phyloP scores from a whole-genome alignment of 2,329 filamentous ascomycete species.

The Xenoacremonium recifei region DNA sequence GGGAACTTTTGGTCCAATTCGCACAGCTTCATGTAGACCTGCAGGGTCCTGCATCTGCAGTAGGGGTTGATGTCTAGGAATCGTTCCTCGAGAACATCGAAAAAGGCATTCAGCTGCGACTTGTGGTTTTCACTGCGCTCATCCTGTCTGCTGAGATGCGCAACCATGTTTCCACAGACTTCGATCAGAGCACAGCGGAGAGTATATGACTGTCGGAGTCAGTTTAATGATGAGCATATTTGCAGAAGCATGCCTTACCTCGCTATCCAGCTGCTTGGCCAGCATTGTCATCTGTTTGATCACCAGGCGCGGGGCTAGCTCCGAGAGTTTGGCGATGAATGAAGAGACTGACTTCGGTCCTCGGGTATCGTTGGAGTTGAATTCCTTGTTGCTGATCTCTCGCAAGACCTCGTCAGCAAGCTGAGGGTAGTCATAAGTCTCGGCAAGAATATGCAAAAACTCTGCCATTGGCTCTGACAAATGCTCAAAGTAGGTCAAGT shows the following conservation, averaged over 20 bases:
- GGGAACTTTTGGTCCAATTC: conserved; percentile 96
- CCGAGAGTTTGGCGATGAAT: conserved; percentile 90
- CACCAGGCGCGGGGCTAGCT: conserved; percentile 84
- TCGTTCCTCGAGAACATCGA: conserved; percentile 92
- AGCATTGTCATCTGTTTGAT: conserved; percentile 97
- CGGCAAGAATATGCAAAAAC: conserved; percentile 90
- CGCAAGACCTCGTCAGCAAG: conserved; percentile 89
- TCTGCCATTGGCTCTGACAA: conserved; percentile 99
- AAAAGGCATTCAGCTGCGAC: conserved; percentile 93
- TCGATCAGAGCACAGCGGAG: conserved; percentile 92
- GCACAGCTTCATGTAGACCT: conserved; percentile 89
- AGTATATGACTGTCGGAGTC: conserved; percentile 70
- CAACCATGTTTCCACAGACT: conserved; percentile 93
- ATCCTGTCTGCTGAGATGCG: conserved; percentile 85
- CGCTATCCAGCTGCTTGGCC: conserved; percentile 92
- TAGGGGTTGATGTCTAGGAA: conserved; percentile 98
- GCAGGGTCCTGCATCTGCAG: conserved; percentile 85
- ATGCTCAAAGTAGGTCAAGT: conserved; percentile 96
- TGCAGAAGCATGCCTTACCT: conserved; percentile 51
- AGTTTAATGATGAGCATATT: conserved; percentile 8
- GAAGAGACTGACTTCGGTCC: conserved; percentile 95
- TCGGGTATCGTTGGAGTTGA: conserved; percentile 92
- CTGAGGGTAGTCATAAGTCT: conserved; percentile 97
- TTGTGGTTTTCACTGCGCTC: conserved; percentile 92
- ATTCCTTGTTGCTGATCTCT: conserved; percentile 96